phyloP scores from a whole-genome alignment of 768 basidiomycete genomes.

The Holtermannia corniformis region DNA sequence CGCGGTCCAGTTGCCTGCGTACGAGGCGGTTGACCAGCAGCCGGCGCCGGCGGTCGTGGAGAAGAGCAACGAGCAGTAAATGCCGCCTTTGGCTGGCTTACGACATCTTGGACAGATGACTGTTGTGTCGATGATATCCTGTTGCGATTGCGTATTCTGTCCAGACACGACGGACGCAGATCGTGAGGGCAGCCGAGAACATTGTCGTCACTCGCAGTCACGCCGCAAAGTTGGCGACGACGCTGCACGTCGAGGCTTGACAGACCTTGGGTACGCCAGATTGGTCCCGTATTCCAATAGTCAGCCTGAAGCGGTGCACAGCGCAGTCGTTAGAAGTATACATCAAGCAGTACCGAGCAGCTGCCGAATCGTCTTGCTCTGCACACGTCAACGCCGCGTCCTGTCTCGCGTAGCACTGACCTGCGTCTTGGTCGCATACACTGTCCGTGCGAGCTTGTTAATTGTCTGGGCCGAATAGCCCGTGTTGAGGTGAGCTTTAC shows the following conservation, averaged over 20 bases:
- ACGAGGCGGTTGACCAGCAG: background rate
- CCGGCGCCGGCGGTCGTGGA: background rate
- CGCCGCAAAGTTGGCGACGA: no score
- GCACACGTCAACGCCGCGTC: background rate
- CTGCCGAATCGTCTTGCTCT: slow-evolving; percentile 24
- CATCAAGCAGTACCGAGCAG: no score
- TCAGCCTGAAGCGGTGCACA: background rate
- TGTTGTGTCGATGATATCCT: no score
- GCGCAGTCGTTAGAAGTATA: slow-evolving; percentile 16
- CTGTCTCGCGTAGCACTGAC: slow-evolving; percentile 9
- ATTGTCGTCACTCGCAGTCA: no score
- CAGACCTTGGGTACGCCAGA: no score
- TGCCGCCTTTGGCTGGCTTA: background rate
- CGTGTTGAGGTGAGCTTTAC: slow-evolving; percentile 36
- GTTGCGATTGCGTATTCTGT: no score
- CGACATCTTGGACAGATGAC: no score
- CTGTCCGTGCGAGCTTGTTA: slow-evolving; percentile 36
- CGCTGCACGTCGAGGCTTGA: no score
- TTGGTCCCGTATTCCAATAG: background rate
- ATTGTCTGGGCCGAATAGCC: slow-evolving; percentile 34
- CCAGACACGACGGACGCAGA: no score
- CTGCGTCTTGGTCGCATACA: slow-evolving; percentile 35
- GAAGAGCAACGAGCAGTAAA: slow-evolving; percentile 2
- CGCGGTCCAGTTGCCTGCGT: no score
- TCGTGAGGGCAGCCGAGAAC: no score